Evolutionary conservation across 2,329 filamentous ascomycete genomes (phyloP).

Genomic region (Gnomoniopsis smithogilvyi): DNA sequence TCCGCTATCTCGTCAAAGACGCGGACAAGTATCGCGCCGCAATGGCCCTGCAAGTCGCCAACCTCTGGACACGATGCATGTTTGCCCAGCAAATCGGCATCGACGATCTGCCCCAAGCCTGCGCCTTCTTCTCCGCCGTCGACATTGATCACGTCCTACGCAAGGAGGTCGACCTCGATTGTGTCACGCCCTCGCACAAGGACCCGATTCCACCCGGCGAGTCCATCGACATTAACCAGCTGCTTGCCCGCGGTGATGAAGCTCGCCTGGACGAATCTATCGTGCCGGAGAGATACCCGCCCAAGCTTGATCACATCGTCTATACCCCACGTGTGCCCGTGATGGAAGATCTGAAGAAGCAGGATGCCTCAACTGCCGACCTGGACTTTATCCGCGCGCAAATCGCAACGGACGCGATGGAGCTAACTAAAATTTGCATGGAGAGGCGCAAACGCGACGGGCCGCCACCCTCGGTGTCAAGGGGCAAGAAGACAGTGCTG

Average conservation of each 20-base stretch:
- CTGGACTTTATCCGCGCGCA: slow-evolving; percentile 77
- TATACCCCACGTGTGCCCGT: slow-evolving; percentile 75
- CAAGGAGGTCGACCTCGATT: slow-evolving; percentile 98
- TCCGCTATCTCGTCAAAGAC: slow-evolving; percentile 84
- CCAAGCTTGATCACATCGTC: slow-evolving; percentile 56
- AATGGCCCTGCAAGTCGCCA: slow-evolving; percentile 90
- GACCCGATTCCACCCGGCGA: slow-evolving; percentile 79
- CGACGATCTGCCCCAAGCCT: slow-evolving; percentile 87
- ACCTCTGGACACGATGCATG: slow-evolving; percentile 96
- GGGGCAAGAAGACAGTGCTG: slow-evolving; percentile 23
- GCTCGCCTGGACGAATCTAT: slow-evolving; percentile 68
- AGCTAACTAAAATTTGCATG: slow-evolving; percentile 70
- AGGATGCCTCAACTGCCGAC: slow-evolving; percentile 39
- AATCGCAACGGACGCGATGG: slow-evolving; percentile 70
- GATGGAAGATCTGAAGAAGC: slow-evolving; percentile 67
- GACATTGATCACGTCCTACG: slow-evolving; percentile 95
- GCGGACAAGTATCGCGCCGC: slow-evolving; percentile 85
- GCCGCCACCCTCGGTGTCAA: slow-evolving; percentile 17
- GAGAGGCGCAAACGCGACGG: slow-evolving; percentile 42
- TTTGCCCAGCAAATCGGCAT: slow-evolving; percentile 97
- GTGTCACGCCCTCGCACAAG: slow-evolving; percentile 83
- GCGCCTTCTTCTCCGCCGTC: slow-evolving; percentile 92
- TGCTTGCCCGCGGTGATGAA: slow-evolving; percentile 68
- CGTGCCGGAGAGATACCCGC: slow-evolving; percentile 50
- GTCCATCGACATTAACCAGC: slow-evolving; percentile 74